Conservation (phyloP, 2,329 filamentous ascomycete species). For the Falciphora oryzae region DNA sequence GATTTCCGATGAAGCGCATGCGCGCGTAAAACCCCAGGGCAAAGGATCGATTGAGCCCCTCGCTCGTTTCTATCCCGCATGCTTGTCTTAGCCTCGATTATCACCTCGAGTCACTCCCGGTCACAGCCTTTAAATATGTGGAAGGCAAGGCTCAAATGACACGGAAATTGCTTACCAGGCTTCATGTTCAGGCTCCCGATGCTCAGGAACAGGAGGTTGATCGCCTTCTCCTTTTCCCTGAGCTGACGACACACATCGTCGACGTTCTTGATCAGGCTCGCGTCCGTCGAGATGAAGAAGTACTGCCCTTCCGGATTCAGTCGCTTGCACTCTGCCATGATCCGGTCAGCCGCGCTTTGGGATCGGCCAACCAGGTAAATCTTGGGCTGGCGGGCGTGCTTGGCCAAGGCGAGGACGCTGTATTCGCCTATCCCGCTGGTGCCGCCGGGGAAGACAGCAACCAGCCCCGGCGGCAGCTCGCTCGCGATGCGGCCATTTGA, state of each 20-base stretch:
- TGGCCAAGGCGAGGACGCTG: conserved; percentile 38
- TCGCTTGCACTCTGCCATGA: conserved; percentile 34
- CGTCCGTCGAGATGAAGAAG: conserved; percentile 40
- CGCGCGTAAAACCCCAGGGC: conserved; percentile 52
- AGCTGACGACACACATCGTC: conserved; percentile 46
- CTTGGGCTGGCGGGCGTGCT: conserved; percentile 31
- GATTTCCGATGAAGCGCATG: conserved; percentile 48
- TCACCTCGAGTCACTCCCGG: neutral
- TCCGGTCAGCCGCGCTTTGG: conserved; percentile 31
- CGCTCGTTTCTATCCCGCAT: conserved; percentile 40
- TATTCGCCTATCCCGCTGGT: conserved; percentile 46
- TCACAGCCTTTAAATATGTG: no score
- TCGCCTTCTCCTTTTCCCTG: conserved; percentile 38
- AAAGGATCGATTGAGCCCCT: conserved; percentile 48
- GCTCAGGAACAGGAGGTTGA: conserved; percentile 28
- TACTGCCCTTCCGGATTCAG: conserved; percentile 39
- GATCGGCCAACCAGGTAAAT: conserved; percentile 45
- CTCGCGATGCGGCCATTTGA: conserved; percentile 29
- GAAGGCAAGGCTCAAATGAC: neutral
- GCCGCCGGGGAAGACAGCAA: conserved; percentile 45
- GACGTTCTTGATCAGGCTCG: conserved; percentile 40
- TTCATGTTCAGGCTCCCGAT: conserved; percentile 10
- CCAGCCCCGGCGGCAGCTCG: conserved; percentile 31
- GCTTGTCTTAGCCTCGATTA: neutral
- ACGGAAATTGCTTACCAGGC: neutral